These are phyloP conservation scores for Fusarium sp. DNA, from an alignment of 2,329 filamentous ascomycete species.

Conservation along the genomic window DNA sequence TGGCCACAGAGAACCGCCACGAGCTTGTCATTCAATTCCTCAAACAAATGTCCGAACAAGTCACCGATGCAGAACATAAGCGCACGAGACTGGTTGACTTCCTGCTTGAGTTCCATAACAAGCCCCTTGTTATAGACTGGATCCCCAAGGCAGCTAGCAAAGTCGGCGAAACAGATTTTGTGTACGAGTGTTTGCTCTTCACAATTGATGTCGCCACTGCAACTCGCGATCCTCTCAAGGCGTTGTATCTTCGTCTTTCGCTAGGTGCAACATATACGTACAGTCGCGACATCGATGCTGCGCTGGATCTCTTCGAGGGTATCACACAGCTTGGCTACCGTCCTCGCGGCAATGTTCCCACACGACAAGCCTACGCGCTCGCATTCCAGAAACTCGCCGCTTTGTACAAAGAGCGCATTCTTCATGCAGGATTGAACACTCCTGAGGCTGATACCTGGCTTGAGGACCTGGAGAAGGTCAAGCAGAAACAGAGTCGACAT, in stretches of 20 bases:
- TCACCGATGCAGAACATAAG: constrained; percentile 38
- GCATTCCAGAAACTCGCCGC: constrained; percentile 54
- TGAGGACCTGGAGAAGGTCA: constrained; percentile 50
- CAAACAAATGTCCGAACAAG: constrained; percentile 46
- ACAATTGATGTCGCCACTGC: constrained; percentile 49
- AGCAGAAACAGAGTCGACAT: constrained; percentile 51
- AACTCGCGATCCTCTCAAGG: constrained; percentile 51
- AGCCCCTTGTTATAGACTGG: constrained; percentile 52
- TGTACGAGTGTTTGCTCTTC: constrained; percentile 46
- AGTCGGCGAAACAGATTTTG: constrained; percentile 45
- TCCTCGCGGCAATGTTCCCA: constrained; percentile 53
- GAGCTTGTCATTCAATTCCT: constrained; percentile 51
- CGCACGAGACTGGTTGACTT: constrained; percentile 50
- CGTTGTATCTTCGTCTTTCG: constrained; percentile 53
- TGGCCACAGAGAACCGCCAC: constrained; percentile 53
- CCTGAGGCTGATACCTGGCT: constrained; percentile 48
- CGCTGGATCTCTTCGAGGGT: constrained; percentile 50
- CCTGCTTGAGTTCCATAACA: constrained; percentile 50
- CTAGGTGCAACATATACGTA: constrained; percentile 52
- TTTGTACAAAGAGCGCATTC: constrained; percentile 51
- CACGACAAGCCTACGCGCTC: constrained; percentile 53
- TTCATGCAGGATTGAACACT: constrained; percentile 44
- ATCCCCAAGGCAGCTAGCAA: constrained; percentile 55
- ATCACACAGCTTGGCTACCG: constrained; percentile 53
- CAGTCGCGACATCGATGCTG: constrained; percentile 49